Conservation (phyloP, 352 stramenopile species). For the Phytophthora citrophthora region DNA sequence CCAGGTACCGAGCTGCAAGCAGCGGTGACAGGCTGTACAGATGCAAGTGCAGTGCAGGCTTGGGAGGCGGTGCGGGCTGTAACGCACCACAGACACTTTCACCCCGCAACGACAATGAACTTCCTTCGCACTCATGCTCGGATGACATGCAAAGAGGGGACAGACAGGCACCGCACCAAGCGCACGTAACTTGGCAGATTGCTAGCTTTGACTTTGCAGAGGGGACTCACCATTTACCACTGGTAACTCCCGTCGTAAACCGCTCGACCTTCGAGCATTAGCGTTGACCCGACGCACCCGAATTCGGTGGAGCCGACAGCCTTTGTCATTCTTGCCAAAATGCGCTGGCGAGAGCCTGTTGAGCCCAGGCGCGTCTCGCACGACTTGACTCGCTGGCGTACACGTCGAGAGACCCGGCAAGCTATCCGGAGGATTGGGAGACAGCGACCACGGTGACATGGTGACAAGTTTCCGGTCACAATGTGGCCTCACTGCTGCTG, state of each 20-base stretch:
- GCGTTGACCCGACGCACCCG: background rate
- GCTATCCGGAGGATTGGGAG: constrained; percentile 19
- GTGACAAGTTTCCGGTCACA: constrained; percentile 18
- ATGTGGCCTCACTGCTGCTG: constrained; percentile 1
- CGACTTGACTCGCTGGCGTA: constrained; percentile 23
- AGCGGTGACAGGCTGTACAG: constrained; percentile 4
- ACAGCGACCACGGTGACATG: constrained; percentile 11
- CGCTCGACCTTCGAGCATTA: too few species aligned
- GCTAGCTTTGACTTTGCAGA: constrained; percentile 1
- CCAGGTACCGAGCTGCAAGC: constrained; percentile 32
- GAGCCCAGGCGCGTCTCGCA: constrained; percentile 4
- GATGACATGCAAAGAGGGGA: constrained; percentile 36
- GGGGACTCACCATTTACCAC: background rate
- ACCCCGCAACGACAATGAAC: constrained; percentile 5
- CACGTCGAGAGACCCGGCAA: constrained; percentile 21
- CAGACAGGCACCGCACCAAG: constrained; percentile 17
- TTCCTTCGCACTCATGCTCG: constrained; percentile 20
- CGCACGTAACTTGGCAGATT: constrained; percentile 10
- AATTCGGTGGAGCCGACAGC: background rate
- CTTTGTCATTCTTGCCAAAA: background rate
- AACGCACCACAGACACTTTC: background rate
- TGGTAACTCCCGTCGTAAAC: background rate
- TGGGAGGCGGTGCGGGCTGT: constrained; percentile 12
- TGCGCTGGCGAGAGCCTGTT: constrained; percentile 2
- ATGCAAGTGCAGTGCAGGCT: constrained; percentile 20